Conservation (phyloP, 192 early-diverging fungal genomes). For the Haplosporangium gracile region DNA sequence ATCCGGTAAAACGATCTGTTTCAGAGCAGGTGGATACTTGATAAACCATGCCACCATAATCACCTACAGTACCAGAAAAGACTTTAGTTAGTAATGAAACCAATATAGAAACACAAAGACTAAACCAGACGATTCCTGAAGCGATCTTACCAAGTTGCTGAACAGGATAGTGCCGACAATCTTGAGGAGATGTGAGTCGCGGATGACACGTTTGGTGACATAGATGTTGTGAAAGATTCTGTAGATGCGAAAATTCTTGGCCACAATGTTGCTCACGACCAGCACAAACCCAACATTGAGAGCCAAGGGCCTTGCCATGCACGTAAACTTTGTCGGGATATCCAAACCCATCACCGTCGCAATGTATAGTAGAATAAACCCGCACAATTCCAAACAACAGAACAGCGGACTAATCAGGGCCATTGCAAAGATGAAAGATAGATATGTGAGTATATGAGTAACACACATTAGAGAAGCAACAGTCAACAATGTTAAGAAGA, state of each 20-base stretch:
- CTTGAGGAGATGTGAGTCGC: conserved; percentile 59
- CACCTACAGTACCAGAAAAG: conserved; percentile 19
- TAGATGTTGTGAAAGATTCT: conserved; percentile 69
- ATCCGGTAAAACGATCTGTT: conserved; percentile 41
- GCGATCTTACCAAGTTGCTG: conserved; percentile 50
- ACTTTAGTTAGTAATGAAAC: not conserved
- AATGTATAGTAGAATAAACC: conserved; percentile 61
- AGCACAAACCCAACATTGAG: conserved; percentile 60
- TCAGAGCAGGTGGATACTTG: conserved; percentile 42
- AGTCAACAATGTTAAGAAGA: not conserved
- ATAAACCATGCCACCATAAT: conserved; percentile 55
- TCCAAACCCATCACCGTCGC: conserved; percentile 56
- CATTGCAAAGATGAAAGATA: not conserved
- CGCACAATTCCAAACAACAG: conserved; percentile 64
- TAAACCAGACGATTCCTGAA: not conserved
- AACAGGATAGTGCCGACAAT: conserved; percentile 54
- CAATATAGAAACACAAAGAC: not conserved
- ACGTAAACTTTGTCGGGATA: conserved; percentile 52
- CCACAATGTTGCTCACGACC: conserved; percentile 64
- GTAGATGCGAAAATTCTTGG: conserved; percentile 68
- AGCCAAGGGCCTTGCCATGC: conserved; percentile 51
- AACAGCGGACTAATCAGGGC: conserved; percentile 57
- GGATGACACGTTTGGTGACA: conserved; percentile 62
- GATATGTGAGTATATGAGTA: not conserved
- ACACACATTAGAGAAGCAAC: not conserved